Conservation (phyloP, 768 basidiomycete species). For the Collybiopsis confluens region DNA sequence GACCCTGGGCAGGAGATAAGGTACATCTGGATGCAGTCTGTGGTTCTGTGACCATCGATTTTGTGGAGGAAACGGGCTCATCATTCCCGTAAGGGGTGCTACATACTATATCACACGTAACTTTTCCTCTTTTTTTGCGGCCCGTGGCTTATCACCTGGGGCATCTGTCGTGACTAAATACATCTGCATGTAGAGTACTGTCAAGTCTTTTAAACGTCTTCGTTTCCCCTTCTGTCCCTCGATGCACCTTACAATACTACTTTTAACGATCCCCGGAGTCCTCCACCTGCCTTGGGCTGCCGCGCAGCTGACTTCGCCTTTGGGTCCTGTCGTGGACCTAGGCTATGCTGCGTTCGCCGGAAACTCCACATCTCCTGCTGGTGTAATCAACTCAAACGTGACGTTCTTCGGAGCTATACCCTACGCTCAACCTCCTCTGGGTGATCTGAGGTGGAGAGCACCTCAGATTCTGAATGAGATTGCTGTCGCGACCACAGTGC, state of each 20-base stretch:
- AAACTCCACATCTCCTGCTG: constrained; percentile 34
- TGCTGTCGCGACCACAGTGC: constrained; percentile 17
- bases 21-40: constrained; percentile 1
- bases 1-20: neutral
- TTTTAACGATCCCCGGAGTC: too few relatives aligned
- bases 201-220: too few relatives aligned
- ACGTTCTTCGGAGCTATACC: constrained; percentile 40
- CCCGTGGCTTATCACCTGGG: too few relatives aligned
- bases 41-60: constrained; percentile 2
- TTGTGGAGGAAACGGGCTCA: neutral
- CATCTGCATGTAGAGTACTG: too few relatives aligned
- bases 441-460: constrained; percentile 34
- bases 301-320: constrained; percentile 14
- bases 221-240: neutral
- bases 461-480: constrained; percentile 32
- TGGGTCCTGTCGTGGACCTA: constrained; percentile 35
- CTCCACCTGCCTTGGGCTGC: neutral
- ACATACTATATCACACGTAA: too few relatives aligned
- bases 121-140: too few relatives aligned
- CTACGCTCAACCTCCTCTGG: constrained; percentile 37
- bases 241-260: too few relatives aligned
- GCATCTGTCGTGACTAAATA: too few relatives aligned
- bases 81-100: too few relatives aligned
- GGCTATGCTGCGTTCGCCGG: constrained; percentile 39
- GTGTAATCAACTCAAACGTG: constrained; percentile 30